Evolutionary conservation across 2,329 filamentous ascomycete genomes (phyloP), one percentile per base, ranked within the genome.

Genomic region (Fusarium burgessii): DNA sequence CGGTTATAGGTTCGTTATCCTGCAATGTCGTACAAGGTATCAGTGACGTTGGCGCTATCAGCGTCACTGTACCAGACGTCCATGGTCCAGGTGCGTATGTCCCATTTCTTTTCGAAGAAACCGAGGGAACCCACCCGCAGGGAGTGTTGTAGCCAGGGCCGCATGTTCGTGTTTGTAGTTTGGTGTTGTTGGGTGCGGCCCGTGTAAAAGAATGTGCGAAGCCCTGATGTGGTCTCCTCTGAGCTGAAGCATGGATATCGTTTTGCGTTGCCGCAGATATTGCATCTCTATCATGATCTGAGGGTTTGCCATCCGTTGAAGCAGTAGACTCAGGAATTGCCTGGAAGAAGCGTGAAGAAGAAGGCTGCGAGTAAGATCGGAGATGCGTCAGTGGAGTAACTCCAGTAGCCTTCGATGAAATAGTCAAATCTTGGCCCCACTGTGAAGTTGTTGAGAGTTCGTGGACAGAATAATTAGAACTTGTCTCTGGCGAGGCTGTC

Each of bases 1-100:
- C 73, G 2, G 79, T 84, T 7, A 81, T 65, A 10, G 77, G 76
- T 46, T 81, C 79, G 20, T 74, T 62, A 5, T 62, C 60, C 9
- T 70, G 55, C 1, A 79, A 60, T n/a, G 74, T 73, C 15, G 79
- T 83, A 68, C 83, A 84, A 9, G 77, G 71, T 15, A 76, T 65
- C 15, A 70, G 68, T 6, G 69, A 70, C 23, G 63, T 62, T 40
- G 68, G 57, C 36, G 68, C 47, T 56, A 68, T 68, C 32, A 64
- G 40, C n/a, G 59, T 75, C 42, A 42, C 35, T 33, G 45, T 59
- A 17, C 58, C 54, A 36, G 56, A 51, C 10, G 70, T 45, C 23
- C 47, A 60, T 23, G 63, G 60, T 13, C 29, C 58, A 42, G 38
- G 58, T 12, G 70, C 54, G 11, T 55, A 55, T 20, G 72, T 75